These are phyloP conservation scores for Candida sp. DNA, from an alignment of 1,139 yeast genomes.

Conservation along the genomic window DNA sequence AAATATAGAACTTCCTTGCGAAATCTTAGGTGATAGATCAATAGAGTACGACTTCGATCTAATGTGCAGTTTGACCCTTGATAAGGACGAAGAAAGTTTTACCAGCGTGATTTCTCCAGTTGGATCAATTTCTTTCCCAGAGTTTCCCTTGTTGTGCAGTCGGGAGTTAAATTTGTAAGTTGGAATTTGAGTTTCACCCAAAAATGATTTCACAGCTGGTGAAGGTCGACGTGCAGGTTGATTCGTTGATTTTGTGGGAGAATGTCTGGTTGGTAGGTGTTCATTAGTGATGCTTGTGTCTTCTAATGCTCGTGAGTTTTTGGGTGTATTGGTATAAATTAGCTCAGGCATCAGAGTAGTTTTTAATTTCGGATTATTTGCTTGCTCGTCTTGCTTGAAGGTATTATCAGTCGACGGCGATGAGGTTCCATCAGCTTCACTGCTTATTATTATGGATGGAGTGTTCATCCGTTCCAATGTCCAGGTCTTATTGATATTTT, in stretches of 20 bases:
- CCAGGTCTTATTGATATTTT: background rate
- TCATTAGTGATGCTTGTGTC: background rate
- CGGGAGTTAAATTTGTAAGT: conserved; percentile 5
- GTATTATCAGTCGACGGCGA: conserved; percentile 19
- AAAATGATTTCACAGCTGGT: conserved; percentile 25
- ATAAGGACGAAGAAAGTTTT: too few species aligned
- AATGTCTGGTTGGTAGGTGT: background rate
- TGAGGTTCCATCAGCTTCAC: conserved; percentile 14
- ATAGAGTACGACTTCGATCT: background rate
- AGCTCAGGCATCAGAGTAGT: background rate
- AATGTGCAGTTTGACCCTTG: background rate
- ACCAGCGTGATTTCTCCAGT: too few species aligned
- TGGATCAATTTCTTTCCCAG: background rate
- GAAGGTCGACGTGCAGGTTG: conserved; percentile 25
- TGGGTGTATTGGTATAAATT: background rate
- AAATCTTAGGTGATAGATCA: background rate
- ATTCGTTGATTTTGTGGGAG: conserved; percentile 3
- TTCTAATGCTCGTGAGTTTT: background rate
- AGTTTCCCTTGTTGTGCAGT: background rate
- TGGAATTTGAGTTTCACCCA: conserved; percentile 28
- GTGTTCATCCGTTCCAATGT: conserved; percentile 6
- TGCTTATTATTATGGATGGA: conserved; percentile 21
- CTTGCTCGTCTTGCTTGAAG: conserved; percentile 11
- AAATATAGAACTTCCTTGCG: background rate
- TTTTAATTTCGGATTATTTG: background rate